Base-by-base conservation (phyloP, 1,139 yeast species). In the Pichia sp. region DNA sequence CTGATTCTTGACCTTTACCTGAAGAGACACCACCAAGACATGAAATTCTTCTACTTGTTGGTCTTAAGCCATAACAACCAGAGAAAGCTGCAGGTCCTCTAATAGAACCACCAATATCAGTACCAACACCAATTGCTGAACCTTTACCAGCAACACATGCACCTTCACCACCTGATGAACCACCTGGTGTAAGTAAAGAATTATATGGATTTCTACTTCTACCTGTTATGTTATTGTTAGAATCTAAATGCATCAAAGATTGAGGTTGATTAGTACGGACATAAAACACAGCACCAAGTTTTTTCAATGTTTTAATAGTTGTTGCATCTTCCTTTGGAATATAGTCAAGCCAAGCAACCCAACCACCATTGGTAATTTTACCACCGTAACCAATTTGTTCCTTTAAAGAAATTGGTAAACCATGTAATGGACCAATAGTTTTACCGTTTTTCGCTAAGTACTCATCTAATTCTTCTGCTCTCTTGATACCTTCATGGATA, bases 151-250 rank as follows among this genome's bases (percentile, higher is more conserved):
- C 76, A 35, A 78, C 75, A 50, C 78, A 59, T 0, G 88, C 74
- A 50, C 89, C 88, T 59, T 82, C 91, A 51, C 93, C 93, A 26
- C 84, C 79, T 2, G 86, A 79, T 0, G 86, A 79, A 10, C 93
- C 93, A 47, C 83, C 83, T 4, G 79, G 68, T 15, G 78, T 69
- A 44, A 75, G 57, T 12, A 68, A 58, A 4, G 76, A 64, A 51
- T 77, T 77, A 52, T 61, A 58, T 0, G 82, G 74, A 55, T 77
- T 77, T 47, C 72, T 64, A 12, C 78, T 69, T 47, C 75, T 62
- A 3, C 79, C 80, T 33, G 61, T 64, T 49, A 70, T 63, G 55
- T 68, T 69, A 54, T 72, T 72, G 47, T 66, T 62, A 23, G 74
- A 68, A 47, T 72, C 78, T 37, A 72, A 58, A 49, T 71, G 76